Base-by-base conservation (phyloP, 2,329 filamentous ascomycete species). In the Aspergillus brunneoviolaceus region DNA sequence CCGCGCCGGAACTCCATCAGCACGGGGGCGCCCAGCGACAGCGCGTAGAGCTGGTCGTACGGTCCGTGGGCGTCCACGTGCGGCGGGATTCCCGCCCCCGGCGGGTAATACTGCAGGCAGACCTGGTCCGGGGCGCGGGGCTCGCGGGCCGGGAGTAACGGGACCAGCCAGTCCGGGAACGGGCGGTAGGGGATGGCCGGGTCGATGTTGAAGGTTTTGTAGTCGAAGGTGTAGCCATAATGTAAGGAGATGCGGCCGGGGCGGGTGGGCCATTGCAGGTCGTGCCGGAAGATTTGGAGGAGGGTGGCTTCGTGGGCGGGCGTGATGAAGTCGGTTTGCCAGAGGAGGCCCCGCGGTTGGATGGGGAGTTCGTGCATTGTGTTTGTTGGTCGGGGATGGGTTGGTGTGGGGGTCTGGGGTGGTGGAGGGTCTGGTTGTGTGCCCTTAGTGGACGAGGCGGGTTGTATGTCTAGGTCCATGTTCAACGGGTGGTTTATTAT, bases 31-130 rank as follows among this genome's bases (percentile, higher is more conserved):
- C 73, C 73, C 14, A 75, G 54, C 2, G 69, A 72, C 35, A 75
- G 53, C 23, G 71, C 73, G 58, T 75, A 76, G 10, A 76, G 70
- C 60, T 73, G 72, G 49, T 76, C 73, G 58, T 71, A 82, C 9
- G 77, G 72, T 53, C 73, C 76, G 70, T 86, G 85, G 3, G 84
- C 85, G 71, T 87, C 85, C 56, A 84, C 84, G 65, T 87, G 85
- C 0, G 85, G 85, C 10, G 85, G 85, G 64, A 87, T 87, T 1
- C 85, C 85, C 0, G 81, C 76, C 5, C 85, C 85, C 0, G 84
- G 84, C 0, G 85, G 82, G 67, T 87, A 87, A 68, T 85, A 81
- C 71, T 87, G 84, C 16, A 86, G 73, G 63, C 84, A 86, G 64
- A 87, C 83, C 67, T 87, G 85, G 55, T 85, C 83, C 0, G 83